Evolutionary conservation across 768 basidiomycete species (phyloP), one percentile per base, ranked within the genome.

Genomic region (Phanerochaete sordida): DNA sequence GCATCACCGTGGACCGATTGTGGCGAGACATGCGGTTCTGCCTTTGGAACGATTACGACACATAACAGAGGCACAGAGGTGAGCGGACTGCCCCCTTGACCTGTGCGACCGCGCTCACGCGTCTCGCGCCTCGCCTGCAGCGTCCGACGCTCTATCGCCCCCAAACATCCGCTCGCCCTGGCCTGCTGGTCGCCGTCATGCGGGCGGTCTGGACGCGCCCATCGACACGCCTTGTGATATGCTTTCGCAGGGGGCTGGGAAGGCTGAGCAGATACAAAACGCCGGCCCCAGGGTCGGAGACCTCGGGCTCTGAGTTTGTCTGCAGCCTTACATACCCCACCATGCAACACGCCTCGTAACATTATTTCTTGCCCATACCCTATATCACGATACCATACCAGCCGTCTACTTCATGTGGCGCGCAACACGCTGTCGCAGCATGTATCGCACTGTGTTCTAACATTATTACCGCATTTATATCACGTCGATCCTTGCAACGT

Each of bases 21-120:
- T 88, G 86, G 84, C 77, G 82, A 63, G 87, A 89, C 67, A 78
- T 85, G 72, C 81, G 83, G 57, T 83, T 84, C 68, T 84, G 76
- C 65, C 77, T 87, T 64, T 86, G 85, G 85, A 79, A 78, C 61
- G 82, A 85, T 56, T 72, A 43, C 19, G 39, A 43, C 39, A 12
- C 78, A 62, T 79, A 74, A 68, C 63, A 31, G 28, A 23, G 56
- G 50, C 13, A 12, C 24, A 12, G 28, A 31, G 23, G 52, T 53
- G 48, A 13, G 47, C 55, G 12, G n/a, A n/a, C n/a, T 19, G 39
- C 39, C 28, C 50, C 16, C 9, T 43, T 19, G 12, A 30, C 15
- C 15, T 46, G 4, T 28, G 3, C 31, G 19, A 19, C 56, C 44
- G 21, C 19, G 44, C 11, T 43, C 16, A 16, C 43, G 24, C 46